Percentiles rank a stretch among this genome's conserved stretches.
phyloP scores from a whole-genome alignment of 495 filamentous ascomycete species.

The Penicillium egyptiacum region DNA sequence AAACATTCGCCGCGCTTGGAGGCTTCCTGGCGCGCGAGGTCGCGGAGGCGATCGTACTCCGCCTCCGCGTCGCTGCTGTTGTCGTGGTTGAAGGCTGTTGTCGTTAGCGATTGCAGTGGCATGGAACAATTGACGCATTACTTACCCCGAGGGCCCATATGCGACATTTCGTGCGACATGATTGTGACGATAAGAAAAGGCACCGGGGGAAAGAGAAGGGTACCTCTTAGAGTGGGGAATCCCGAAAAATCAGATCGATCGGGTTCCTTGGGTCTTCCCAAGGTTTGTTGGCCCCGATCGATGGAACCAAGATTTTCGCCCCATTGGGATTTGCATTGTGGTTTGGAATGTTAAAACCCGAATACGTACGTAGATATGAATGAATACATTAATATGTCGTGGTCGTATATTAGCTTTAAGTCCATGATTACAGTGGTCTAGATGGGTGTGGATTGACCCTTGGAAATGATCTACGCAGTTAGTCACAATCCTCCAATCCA shows the following conservation, averaged over 20 bases:
- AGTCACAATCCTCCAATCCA: background rate
- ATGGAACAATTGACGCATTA: background rate
- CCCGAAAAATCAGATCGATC: conserved; percentile 24
- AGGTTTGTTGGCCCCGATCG: background rate
- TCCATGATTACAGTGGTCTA: background rate
- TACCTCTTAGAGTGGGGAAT: conserved; percentile 10
- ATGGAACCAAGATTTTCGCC: background rate
- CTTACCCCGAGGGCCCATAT: conserved; percentile 56
- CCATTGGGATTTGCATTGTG: background rate
- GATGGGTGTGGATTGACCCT: background rate
- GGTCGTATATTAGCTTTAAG: background rate
- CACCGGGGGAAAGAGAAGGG: conserved; percentile 1
- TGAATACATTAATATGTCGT: background rate
- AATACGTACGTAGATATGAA: background rate
- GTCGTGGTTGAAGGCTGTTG: conserved; percentile 79
- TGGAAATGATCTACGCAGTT: background rate
- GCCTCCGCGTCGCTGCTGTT: conserved; percentile 65
- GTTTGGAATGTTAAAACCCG: background rate
- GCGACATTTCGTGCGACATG: conserved; percentile 64
- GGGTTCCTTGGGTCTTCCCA: background rate
- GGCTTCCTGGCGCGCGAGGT: conserved; percentile 75
- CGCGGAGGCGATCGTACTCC: conserved; percentile 90
- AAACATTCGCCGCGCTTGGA: conserved; percentile 74
- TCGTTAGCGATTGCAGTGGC: conserved; percentile 4
- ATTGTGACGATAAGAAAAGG: conserved; percentile 13